Conservation (phyloP, 2,329 filamentous ascomycete genomes). For the Exophiala phaeomuriformis region DNA sequence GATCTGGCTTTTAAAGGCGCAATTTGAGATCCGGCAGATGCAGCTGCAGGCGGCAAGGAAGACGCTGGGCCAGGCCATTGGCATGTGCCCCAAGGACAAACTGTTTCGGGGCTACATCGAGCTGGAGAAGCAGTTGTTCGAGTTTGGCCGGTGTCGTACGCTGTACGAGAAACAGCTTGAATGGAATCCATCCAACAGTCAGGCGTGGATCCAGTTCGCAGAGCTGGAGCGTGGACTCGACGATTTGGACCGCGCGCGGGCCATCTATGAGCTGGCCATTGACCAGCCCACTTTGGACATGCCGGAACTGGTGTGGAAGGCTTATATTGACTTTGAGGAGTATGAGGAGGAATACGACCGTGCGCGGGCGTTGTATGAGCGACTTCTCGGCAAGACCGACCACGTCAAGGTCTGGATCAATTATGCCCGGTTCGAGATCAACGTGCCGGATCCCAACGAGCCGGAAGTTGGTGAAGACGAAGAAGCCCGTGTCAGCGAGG, state of each 20-base stretch:
- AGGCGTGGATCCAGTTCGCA: constrained; percentile 94
- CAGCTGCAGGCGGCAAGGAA: constrained; percentile 76
- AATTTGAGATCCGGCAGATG: constrained; percentile 85
- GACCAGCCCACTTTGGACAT: constrained; percentile 80
- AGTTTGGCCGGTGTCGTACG: constrained; percentile 83
- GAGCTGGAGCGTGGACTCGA: constrained; percentile 87
- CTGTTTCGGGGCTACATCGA: constrained; percentile 91
- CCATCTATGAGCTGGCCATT: constrained; percentile 87
- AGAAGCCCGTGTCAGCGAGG: constrained; percentile 62
- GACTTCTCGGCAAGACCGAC: constrained; percentile 86
- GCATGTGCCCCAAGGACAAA: constrained; percentile 93
- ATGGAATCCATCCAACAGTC: constrained; percentile 82
- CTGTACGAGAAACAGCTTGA: constrained; percentile 91
- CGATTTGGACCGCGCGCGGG: constrained; percentile 77
- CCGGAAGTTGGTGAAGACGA: constrained; percentile 56
- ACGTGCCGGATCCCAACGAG: constrained; percentile 68
- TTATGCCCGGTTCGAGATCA: constrained; percentile 97
- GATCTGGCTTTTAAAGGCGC: constrained; percentile 86
- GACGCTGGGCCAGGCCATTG: constrained; percentile 80
- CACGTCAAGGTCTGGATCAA: constrained; percentile 99
- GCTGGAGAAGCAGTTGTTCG: constrained; percentile 85
- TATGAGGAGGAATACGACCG: constrained; percentile 85
- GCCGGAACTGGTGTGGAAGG: constrained; percentile 96
- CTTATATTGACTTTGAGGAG: constrained; percentile 98
- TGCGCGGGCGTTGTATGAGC: constrained; percentile 76